Evolutionary conservation across 2,329 filamentous ascomycete genomes (phyloP), one percentile per base, ranked within the genome.

Genomic region (Didymella glomerata): DNA sequence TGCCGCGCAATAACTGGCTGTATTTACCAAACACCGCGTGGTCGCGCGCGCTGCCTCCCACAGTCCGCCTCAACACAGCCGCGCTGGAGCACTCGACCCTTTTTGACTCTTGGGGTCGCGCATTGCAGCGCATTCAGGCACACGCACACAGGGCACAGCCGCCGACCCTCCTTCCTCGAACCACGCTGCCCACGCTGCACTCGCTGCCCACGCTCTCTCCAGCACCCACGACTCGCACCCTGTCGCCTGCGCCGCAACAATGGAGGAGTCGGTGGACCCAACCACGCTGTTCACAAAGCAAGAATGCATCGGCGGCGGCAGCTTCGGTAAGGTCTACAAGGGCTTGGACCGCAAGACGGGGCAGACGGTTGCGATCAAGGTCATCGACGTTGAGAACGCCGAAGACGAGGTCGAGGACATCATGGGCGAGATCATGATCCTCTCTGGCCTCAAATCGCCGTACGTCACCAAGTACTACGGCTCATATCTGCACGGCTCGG

Each of bases 401-500:
- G 95, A 99, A 80, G 95, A 99, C 78, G 95, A 99, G 80, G 94
- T 99, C 68, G 95, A 98, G 81, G 41, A 99, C 80, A 99, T 99
- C 71, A 97, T 98, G 77, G 93, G 97, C 77, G 95, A 99, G 80
- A 98, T 99, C 68, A 93, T 94, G 67, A 98, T 99, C 70, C 85
- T 99, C 54, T 97, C 95, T 30, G 94, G 96, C 79, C 87, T 99
- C 66, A 92, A 96, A 79, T 98, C 94, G 18, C 93, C 93, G 18
- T 97, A 96, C 75, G 94, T 98, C 63, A 99, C 95, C 38, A 95
- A 96, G 78, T 99, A 99, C 82, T 93, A 97, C 80, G 95, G 95
- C 67, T 97, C 94, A 56, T 98, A 95, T 74, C 88, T 97, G 68
- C 97, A 97, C 74, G 95, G 94, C 24, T 95, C 93, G 2, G 92